Evolutionary conservation across 163 green algal species (phyloP).

Genomic region (Scenedesmus sp.): DNA sequence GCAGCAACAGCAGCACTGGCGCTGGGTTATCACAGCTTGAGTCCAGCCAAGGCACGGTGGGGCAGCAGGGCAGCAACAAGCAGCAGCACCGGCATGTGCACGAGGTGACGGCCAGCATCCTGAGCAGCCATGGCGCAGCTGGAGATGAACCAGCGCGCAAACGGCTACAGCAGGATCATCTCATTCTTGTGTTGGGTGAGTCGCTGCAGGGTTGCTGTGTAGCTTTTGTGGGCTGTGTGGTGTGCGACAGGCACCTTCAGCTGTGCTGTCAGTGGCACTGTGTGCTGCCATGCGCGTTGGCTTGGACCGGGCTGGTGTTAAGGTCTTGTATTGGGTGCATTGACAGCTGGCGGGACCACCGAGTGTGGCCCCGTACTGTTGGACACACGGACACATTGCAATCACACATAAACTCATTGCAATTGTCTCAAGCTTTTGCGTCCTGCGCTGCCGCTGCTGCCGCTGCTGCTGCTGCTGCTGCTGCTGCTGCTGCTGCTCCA

Average conservation of each 20-base stretch:
- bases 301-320: not conserved
- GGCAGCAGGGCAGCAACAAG: not conserved
- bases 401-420: too few species aligned
- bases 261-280: not conserved
- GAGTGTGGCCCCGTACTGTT: too few species aligned
- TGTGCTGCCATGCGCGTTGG: too few species aligned
- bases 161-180: conserved; percentile 38
- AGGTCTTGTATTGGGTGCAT: not conserved
- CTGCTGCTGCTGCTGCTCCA: not conserved
- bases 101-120: not conserved
- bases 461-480: not conserved
- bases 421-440: too few species aligned
- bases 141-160: not conserved
- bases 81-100: not conserved
- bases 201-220: not conserved
- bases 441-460: not conserved
- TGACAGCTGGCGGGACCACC: too few species aligned
- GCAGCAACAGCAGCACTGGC: not conserved
- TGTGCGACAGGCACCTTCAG: not conserved
- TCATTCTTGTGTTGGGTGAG: conserved; percentile 63
- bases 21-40: not conserved
- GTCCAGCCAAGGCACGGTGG: not conserved
- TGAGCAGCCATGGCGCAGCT: not conserved
- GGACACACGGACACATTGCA: too few species aligned
- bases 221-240: not conserved